Conservation (phyloP, 2,329 filamentous ascomycete species). For the Colletotrichum euphorbiae region DNA sequence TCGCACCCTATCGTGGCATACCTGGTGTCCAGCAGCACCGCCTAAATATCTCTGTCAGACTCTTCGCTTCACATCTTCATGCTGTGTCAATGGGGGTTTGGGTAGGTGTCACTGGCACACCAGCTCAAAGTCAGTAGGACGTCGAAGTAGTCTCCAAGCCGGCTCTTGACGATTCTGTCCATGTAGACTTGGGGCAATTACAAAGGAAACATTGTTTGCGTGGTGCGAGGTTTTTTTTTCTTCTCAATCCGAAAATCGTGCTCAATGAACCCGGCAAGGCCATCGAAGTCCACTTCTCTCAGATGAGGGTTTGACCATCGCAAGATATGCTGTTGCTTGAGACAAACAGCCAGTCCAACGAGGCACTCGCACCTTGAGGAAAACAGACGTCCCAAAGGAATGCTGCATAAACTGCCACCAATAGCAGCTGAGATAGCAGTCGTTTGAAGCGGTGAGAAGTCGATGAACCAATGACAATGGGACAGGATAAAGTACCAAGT, state of each 20-base stretch:
- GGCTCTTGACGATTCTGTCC: conserved; percentile 26
- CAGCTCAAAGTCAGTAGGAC: conserved; percentile 35
- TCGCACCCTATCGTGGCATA: conserved; percentile 27
- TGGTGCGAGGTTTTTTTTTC: background rate
- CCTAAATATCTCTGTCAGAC: conserved; percentile 40
- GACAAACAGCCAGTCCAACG: background rate
- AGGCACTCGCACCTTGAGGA: background rate
- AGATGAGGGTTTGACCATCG: background rate
- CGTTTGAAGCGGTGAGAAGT: conserved; percentile 16
- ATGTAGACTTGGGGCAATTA: background rate
- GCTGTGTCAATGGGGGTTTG: conserved; percentile 9
- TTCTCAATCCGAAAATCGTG: background rate
- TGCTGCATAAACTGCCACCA: conserved; percentile 31
- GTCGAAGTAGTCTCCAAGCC: conserved; percentile 28
- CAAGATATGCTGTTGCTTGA: background rate
- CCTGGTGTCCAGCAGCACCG: conserved; percentile 45
- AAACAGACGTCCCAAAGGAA: background rate
- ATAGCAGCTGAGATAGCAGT: background rate
- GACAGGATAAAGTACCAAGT: conserved; percentile 5
- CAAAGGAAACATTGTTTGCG: background rate
- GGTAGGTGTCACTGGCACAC: conserved; percentile 33
- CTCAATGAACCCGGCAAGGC: background rate
- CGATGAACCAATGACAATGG: conserved; percentile 26
- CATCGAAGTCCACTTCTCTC: background rate
- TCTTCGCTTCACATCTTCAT: conserved; percentile 28